phyloP scores from a whole-genome alignment of 179 eudicot species.

The Camellia oleifera region DNA sequence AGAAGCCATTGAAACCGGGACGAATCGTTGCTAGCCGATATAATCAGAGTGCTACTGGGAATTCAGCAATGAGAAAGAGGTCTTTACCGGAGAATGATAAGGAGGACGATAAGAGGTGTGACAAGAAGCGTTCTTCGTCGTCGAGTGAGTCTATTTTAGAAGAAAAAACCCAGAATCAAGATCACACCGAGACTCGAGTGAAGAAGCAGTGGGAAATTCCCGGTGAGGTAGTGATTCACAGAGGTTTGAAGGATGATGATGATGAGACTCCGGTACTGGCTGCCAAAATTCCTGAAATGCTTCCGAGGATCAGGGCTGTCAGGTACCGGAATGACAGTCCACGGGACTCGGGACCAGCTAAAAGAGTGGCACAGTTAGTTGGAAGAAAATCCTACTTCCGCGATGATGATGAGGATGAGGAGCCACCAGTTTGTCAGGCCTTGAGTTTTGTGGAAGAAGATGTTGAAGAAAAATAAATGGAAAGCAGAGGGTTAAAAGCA shows the following conservation, averaged over 20 bases:
- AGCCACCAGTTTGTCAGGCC: conserved; percentile 47
- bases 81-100: conserved; percentile 68
- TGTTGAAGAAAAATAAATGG: conserved; percentile 24
- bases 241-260: conserved; percentile 25
- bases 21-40: conserved; percentile 84
- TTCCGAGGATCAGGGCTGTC: conserved; percentile 56
- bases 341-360: conserved; percentile 78
- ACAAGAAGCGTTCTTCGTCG: conserved; percentile 62
- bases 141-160: conserved; percentile 20
- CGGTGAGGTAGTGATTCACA: conserved; percentile 38
- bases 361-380: conserved; percentile 61
- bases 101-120: conserved; percentile 46
- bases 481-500: conserved; percentile 24
- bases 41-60: conserved; percentile 40
- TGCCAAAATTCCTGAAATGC: conserved; percentile 37
- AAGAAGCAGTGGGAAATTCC: conserved; percentile 68
- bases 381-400: conserved; percentile 60
- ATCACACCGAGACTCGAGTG: conserved; percentile 31
- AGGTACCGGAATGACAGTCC: conserved; percentile 49
- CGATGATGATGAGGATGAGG: conserved; percentile 29
- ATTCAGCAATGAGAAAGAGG: conserved; percentile 64
- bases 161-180: conserved; percentile 12
- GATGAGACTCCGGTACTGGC: conserved; percentile 32
- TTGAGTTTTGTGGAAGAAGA: conserved; percentile 60
- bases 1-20: conserved; percentile 65